These are phyloP conservation scores for Suillus subaureus DNA, from an alignment of 768 basidiomycete genomes.

Conservation along the genomic window DNA sequence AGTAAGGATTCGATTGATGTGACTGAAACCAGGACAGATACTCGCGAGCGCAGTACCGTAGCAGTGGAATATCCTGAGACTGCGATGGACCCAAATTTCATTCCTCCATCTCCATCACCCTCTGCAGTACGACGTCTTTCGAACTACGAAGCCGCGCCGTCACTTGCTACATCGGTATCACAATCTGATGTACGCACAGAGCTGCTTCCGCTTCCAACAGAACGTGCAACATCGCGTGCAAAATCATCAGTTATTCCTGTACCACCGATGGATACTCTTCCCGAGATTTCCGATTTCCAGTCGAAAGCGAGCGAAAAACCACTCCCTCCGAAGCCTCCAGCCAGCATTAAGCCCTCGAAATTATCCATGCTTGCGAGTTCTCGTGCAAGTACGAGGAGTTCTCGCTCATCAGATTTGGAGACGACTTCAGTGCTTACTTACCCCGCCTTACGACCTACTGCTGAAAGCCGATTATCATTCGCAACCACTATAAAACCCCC, in stretches of 20 bases:
- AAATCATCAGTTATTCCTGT: constrained; percentile 45
- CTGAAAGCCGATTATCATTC: constrained; percentile 48
- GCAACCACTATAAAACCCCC: constrained; percentile 22
- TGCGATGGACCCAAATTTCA: constrained; percentile 54
- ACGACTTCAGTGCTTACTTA: constrained; percentile 73
- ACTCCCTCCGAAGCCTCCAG: constrained; percentile 23
- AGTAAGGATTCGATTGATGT: background rate
- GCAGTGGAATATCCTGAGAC: constrained; percentile 13
- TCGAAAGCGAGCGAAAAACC: constrained; percentile 46
- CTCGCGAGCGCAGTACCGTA: constrained; percentile 9
- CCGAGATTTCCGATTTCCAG: constrained; percentile 55
- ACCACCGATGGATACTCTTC: constrained; percentile 50
- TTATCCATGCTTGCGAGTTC: constrained; percentile 70
- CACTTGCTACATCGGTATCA: constrained; percentile 48
- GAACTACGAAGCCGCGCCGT: constrained; percentile 57
- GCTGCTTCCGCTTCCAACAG: constrained; percentile 23
- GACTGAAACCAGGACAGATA: constrained; percentile 22
- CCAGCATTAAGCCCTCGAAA: constrained; percentile 57
- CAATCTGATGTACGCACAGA: constrained; percentile 26
- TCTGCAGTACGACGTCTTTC: constrained; percentile 69
- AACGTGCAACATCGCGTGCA: constrained; percentile 38
- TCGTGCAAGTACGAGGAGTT: constrained; percentile 55
- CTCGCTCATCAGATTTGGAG: constrained; percentile 55
- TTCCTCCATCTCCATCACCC: constrained; percentile 65
- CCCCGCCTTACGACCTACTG: constrained; percentile 67